These are phyloP conservation scores for Lactarius akahatsu DNA, from an alignment of 768 basidiomycete genomes.

Conservation along the genomic window DNA sequence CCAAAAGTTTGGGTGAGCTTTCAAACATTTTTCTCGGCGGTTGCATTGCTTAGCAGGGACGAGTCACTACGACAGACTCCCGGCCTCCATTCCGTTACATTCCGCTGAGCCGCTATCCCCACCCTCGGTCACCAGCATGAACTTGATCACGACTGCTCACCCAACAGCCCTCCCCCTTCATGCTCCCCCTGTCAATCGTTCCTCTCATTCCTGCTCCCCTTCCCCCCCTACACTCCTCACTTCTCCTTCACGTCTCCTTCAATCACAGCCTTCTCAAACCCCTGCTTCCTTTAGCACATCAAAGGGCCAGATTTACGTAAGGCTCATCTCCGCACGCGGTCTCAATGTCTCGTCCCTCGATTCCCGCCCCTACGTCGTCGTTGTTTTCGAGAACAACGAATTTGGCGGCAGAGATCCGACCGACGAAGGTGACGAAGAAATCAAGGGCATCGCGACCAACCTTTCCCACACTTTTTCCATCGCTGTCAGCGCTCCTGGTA, in stretches of 20 bases:
- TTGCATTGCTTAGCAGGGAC: no score
- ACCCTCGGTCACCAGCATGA: conserved; percentile 44
- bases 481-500: conserved; percentile 65
- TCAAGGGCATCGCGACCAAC: conserved; percentile 70
- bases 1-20: no score
- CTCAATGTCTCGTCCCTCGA: conserved; percentile 68
- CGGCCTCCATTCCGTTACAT: no score
- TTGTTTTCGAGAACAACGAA: conserved; percentile 98
- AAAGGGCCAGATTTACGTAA: conserved; percentile 87
- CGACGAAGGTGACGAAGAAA: conserved; percentile 82
- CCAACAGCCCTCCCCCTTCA: conserved; percentile 75
- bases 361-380: conserved; percentile 91
- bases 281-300: conserved; percentile 37
- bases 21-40: no score
- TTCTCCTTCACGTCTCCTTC: conserved; percentile 31
- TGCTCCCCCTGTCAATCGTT: conserved; percentile 57
- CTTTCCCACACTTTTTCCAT: conserved; percentile 58
- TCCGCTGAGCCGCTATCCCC: conserved; percentile 41
- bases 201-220: conserved; percentile 24
- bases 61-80: no score
- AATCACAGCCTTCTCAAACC: conserved; percentile 35
- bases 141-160: conserved; percentile 44
- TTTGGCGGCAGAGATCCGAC: conserved; percentile 91
- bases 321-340: conserved; percentile 86
- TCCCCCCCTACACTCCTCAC: background rate